Evolutionary conservation across 1,284 basidiomycete species (phyloP).

Genomic region (Fomitopsis betulina): DNA sequence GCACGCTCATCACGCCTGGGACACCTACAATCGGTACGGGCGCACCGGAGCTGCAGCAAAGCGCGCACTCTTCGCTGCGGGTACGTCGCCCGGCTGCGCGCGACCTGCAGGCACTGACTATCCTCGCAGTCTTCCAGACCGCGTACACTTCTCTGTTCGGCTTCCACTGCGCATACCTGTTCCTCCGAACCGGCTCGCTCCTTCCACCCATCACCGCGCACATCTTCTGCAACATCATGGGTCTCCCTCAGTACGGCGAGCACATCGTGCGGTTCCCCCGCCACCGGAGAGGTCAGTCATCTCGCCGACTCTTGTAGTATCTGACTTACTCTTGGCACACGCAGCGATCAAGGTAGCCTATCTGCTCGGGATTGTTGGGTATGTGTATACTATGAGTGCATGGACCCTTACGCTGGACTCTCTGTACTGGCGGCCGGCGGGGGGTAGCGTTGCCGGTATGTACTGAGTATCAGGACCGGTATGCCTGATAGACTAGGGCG

Average conservation of each 20-base stretch:
- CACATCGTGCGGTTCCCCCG: constrained; percentile 30
- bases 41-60: constrained; percentile 57
- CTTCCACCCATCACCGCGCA: constrained; percentile 70
- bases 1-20: constrained; percentile 90
- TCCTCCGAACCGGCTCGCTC: constrained; percentile 72
- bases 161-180: constrained; percentile 83
- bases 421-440: constrained; percentile 20
- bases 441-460: not conserved
- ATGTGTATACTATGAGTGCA: constrained; percentile 26
- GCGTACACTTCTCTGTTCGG: constrained; percentile 91
- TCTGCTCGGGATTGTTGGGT: constrained; percentile 25
- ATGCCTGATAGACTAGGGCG: no score
- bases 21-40: constrained; percentile 72
- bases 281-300: constrained; percentile 23
- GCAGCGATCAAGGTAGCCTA: constrained; percentile 28
- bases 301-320: not conserved
- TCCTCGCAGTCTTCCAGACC: constrained; percentile 73
- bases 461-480: no score
- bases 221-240: constrained; percentile 93
- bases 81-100: constrained; percentile 39
- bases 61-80: constrained; percentile 50
- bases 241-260: constrained; percentile 56
- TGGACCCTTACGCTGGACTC: constrained; percentile 26
- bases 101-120: constrained; percentile 6
- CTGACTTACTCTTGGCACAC: not conserved